phyloP scores from a whole-genome alignment of 2,329 filamentous ascomycete species.

The Xylaria sp. region DNA sequence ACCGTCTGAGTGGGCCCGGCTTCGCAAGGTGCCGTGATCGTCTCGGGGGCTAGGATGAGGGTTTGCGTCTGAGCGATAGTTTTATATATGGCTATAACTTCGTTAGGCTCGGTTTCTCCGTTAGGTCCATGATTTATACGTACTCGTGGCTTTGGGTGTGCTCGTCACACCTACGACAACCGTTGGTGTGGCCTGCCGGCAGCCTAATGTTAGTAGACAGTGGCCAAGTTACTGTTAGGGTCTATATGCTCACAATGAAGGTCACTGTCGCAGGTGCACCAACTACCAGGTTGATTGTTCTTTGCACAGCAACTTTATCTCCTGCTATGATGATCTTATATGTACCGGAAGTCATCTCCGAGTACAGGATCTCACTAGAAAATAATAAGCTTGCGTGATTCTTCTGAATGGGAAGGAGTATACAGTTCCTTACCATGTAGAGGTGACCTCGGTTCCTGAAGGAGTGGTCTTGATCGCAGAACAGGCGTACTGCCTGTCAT shows the following conservation, averaged over 20 bases:
- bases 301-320: conserved; percentile 40
- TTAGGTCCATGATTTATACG: not conserved
- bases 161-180: conserved; percentile 42
- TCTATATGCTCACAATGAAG: conserved; percentile 36
- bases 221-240: not conserved
- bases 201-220: not conserved
- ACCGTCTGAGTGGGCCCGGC: conserved; percentile 41
- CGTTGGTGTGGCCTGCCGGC: conserved; percentile 41
- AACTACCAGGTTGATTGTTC: conserved; percentile 39
- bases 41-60: conserved; percentile 38
- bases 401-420: not conserved
- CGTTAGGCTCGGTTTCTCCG: conserved; percentile 1
- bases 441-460: conserved; percentile 39
- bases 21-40: conserved; percentile 39
- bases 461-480: conserved; percentile 40
- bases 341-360: conserved; percentile 40
- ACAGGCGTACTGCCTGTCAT: conserved; percentile 40
- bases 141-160: conserved; percentile 42
- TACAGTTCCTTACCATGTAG: conserved; percentile 40
- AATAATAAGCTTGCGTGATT: conserved; percentile 3
- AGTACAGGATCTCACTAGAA: conserved; percentile 41
- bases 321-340: conserved; percentile 44
- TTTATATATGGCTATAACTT: conserved; percentile 23
- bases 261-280: conserved; percentile 38
- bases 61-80: conserved; percentile 38